Conservation (phyloP, 345 rosid genomes). For the Rhodomyrtus tomentosa region DNA sequence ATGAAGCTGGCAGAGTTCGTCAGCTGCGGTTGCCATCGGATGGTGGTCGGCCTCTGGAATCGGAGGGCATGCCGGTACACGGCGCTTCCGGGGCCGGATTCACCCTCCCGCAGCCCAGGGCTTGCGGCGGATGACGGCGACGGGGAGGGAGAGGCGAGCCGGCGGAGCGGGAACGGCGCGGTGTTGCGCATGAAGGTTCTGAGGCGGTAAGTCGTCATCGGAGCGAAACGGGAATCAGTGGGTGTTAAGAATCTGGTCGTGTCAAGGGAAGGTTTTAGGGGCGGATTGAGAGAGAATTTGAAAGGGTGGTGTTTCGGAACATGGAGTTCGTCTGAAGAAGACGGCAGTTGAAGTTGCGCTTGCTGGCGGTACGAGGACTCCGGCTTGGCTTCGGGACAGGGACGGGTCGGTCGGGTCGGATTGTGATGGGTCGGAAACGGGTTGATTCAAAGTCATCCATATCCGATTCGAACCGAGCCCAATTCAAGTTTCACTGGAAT, state of each 20-base stretch:
- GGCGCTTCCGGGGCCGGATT: slow-evolving; percentile 21
- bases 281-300: not conserved
- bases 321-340: not conserved
- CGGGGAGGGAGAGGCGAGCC: slow-evolving; percentile 3
- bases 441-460: not conserved
- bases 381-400: not conserved
- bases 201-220: slow-evolving; percentile 29
- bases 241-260: not conserved
- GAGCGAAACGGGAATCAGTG: not conserved
- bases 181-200: slow-evolving; percentile 11
- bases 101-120: slow-evolving; percentile 19
- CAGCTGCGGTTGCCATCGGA: slow-evolving; percentile 10
- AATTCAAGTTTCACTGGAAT: not conserved
- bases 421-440: not conserved
- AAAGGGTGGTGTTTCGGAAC: not conserved
- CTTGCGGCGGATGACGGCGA: not conserved
- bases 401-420: not conserved
- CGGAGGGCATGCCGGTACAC: slow-evolving; percentile 35
- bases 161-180: slow-evolving; percentile 11
- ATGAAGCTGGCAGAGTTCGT: slow-evolving; percentile 43
- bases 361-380: not conserved
- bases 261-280: not conserved
- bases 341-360: not conserved
- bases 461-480: not conserved
- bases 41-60: slow-evolving; percentile 45